Conservation (phyloP, 2,329 filamentous ascomycete species). For the Alternaria atra region DNA sequence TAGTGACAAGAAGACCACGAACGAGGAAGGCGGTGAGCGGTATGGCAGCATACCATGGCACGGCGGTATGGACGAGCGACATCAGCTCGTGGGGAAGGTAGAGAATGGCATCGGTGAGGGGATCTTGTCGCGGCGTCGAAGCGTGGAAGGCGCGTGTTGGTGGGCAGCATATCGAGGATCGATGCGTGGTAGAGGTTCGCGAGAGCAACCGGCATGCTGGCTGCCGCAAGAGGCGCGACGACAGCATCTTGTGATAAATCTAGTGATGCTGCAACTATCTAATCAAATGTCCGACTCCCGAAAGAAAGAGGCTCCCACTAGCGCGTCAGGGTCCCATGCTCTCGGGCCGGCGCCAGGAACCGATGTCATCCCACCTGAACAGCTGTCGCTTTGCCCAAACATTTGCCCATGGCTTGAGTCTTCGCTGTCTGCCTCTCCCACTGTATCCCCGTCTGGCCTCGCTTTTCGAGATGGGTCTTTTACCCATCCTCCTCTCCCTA, state of each 20-base stretch:
- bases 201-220: conserved; percentile 38
- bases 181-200: conserved; percentile 10
- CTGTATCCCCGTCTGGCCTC: conserved; percentile 22
- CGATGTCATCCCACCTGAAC: conserved; percentile 39
- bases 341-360: conserved; percentile 29
- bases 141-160: conserved; percentile 60
- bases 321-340: conserved; percentile 25
- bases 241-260: conserved; percentile 31
- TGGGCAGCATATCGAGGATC: conserved; percentile 5
- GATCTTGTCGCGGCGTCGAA: conserved; percentile 50
- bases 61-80: conserved; percentile 61
- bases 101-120: conserved; percentile 55
- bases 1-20: conserved; percentile 59
- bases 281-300: conserved; percentile 23
- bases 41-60: conserved; percentile 65
- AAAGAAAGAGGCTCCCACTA: conserved; percentile 23
- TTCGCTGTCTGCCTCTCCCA: conserved; percentile 3
- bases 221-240: conserved; percentile 32
- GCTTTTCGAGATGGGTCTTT: conserved; percentile 36
- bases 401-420: conserved; percentile 20
- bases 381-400: conserved; percentile 23
- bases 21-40: conserved; percentile 64
- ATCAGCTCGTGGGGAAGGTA: conserved; percentile 58
- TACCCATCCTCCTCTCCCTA: conserved; percentile 39
- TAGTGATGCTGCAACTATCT: conserved; percentile 11